Evolutionary conservation across 2,329 filamentous ascomycete species (phyloP).

Genomic region (Cytospora piceicola): DNA sequence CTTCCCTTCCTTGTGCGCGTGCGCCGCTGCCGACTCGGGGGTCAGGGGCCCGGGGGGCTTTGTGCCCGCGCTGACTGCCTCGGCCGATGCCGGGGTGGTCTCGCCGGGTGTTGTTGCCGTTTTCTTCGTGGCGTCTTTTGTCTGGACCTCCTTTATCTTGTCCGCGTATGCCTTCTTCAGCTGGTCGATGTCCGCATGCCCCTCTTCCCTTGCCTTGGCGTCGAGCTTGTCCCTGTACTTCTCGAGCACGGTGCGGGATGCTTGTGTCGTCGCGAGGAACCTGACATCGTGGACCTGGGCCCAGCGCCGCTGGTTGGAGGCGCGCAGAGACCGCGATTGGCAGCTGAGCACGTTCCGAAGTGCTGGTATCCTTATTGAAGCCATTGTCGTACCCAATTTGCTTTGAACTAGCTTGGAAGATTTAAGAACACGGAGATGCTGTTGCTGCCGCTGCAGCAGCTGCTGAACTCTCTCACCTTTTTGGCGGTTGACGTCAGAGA

Average conservation of each 20-base stretch:
- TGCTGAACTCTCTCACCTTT: neutral
- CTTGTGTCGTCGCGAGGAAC: slow-evolving; percentile 79
- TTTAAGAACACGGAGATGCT: neutral
- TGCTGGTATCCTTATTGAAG: slow-evolving; percentile 50
- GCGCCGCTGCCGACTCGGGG: slow-evolving; percentile 40
- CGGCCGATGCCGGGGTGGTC: neutral
- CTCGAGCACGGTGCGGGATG: slow-evolving; percentile 70
- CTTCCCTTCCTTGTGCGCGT: slow-evolving; percentile 28
- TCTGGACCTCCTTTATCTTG: slow-evolving; percentile 74
- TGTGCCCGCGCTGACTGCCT: neutral
- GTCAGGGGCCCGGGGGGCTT: slow-evolving; percentile 33
- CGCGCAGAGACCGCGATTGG: slow-evolving; percentile 40
- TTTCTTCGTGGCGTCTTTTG: slow-evolving; percentile 59
- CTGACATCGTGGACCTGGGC: slow-evolving; percentile 91
- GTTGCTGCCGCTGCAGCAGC: neutral
- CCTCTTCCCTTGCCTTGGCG: slow-evolving; percentile 71
- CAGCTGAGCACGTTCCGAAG: slow-evolving; percentile 51
- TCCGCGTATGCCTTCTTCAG: slow-evolving; percentile 84
- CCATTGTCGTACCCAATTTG: slow-evolving; percentile 45
- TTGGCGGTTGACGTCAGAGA: slow-evolving; percentile 1
- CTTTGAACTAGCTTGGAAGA: neutral
- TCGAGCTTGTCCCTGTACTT: slow-evolving; percentile 88
- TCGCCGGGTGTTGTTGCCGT: neutral
- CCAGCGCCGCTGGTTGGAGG: slow-evolving; percentile 73
- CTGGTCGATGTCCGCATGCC: slow-evolving; percentile 70